Evolutionary conservation across 2,329 filamentous ascomycete genomes (phyloP), one percentile per base, ranked within the genome.

Genomic region (Onygenales sp.): DNA sequence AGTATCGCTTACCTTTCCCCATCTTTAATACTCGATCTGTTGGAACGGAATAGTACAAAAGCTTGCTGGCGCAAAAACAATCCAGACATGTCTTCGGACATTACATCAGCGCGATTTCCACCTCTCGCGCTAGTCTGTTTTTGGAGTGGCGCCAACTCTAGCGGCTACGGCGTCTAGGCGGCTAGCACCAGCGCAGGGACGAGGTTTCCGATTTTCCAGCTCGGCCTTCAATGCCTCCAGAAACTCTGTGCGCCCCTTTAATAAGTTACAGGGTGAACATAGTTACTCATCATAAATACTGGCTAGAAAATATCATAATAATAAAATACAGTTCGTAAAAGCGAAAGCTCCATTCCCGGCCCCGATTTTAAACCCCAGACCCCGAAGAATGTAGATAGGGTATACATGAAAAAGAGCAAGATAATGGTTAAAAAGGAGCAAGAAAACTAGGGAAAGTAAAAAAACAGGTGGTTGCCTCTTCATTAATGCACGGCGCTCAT

Each of bases 1-100:
- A 11, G 41, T 32, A 2, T 10, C 32, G 57, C 68, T 62, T 58
- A 72, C 69, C 70, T 69, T 71, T 60, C 32, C 58, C 58, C 58
- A 60, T 60, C n/a, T 42, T 58, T 27, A 14, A 49, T 49, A 10
- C 17, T 27, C 14, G 17, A 31, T 17, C 17, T 41, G 36, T 17
- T 14, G 17, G 7, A 27, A 3, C 7, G 9, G 6, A 27, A 39
- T 0, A 39, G 27, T 10, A 33, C 8, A 42, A 8, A n/a, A 13
- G 7, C 35, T 31, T 5, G 33, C 36, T 41, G 21, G 27, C 21
- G 46, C 46, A 49, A 32, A 41, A 31, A 39, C 36, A 32, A 14
- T 17, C 13, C 2, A 2, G 13, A n/a, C 7, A 1, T 27, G 10
- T 5, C 14, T 13, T 44, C 17, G 1, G 17, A 35, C 21, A 48